Conservation (phyloP, 2,329 filamentous ascomycete species). For the Tolypocladium endophyticum region DNA sequence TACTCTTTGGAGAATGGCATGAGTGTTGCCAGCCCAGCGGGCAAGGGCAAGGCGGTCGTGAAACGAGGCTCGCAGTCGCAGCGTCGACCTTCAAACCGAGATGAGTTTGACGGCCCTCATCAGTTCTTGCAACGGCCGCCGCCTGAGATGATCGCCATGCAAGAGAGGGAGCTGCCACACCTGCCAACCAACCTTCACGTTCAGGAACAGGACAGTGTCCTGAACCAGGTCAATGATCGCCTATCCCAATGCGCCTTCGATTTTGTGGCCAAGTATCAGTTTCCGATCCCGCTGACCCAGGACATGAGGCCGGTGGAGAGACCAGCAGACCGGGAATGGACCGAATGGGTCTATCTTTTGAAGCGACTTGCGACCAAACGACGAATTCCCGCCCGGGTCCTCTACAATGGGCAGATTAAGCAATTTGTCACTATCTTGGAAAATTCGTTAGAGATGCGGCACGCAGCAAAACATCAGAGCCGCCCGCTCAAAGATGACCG, state of each 20-base stretch:
- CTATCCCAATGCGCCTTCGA: constrained; percentile 80
- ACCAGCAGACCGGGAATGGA: constrained; percentile 76
- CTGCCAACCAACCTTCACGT: constrained; percentile 74
- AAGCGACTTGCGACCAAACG: constrained; percentile 80
- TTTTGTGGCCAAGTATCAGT: constrained; percentile 85
- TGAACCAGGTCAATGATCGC: constrained; percentile 73
- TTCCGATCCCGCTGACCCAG: constrained; percentile 73
- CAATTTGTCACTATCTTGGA: constrained; percentile 82
- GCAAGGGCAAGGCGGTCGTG: constrained; percentile 33
- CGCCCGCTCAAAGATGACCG: constrained; percentile 79
- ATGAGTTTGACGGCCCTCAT: constrained; percentile 83
- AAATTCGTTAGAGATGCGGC: constrained; percentile 80
- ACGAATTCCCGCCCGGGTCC: constrained; percentile 69
- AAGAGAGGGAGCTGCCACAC: constrained; percentile 71
- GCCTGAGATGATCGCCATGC: constrained; percentile 59
- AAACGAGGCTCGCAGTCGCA: constrained; percentile 50
- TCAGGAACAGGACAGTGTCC: constrained; percentile 74
- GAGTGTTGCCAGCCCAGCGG: constrained; percentile 25
- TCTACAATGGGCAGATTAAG: constrained; percentile 87
- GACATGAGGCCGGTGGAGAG: constrained; percentile 70
- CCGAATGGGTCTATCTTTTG: constrained; percentile 81
- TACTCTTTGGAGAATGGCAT: constrained; percentile 44
- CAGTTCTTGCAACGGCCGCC: constrained; percentile 68
- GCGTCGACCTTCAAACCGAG: constrained; percentile 66
- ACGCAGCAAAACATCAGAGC: constrained; percentile 73